phyloP scores from a whole-genome alignment of 1,139 yeast species.

The Hemisphaericaspora xylanilytica region DNA sequence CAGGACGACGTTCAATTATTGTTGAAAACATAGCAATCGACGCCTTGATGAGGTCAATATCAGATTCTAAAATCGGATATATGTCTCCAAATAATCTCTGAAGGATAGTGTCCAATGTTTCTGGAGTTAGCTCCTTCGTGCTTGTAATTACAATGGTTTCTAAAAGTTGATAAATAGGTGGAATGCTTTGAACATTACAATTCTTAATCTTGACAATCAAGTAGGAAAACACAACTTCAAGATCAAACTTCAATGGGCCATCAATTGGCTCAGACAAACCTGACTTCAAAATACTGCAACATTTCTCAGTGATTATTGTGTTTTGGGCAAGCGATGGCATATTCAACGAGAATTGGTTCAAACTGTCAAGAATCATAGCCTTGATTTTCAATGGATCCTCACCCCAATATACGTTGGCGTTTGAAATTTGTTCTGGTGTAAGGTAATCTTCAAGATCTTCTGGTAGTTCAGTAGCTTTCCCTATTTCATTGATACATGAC shows the following conservation, averaged over 20 bases:
- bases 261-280: slow-evolving; percentile 53
- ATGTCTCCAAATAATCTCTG: slow-evolving; percentile 29
- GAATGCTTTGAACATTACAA: slow-evolving; percentile 31
- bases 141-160: slow-evolving; percentile 41
- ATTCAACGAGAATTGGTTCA: slow-evolving; percentile 40
- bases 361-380: slow-evolving; percentile 35
- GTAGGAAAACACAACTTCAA: slow-evolving; percentile 43
- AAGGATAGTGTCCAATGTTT: slow-evolving; percentile 28
- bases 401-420: slow-evolving; percentile 35
- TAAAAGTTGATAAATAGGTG: slow-evolving; percentile 40
- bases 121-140: slow-evolving; percentile 25
- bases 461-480: slow-evolving; percentile 62
- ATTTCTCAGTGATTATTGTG: slow-evolving; percentile 50
- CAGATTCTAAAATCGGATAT: slow-evolving; percentile 38
- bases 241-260: slow-evolving; percentile 60
- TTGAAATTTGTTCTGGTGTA: slow-evolving; percentile 24
- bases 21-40: slow-evolving; percentile 43
- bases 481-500: slow-evolving; percentile 62
- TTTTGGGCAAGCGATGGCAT: slow-evolving; percentile 31
- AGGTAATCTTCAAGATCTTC: slow-evolving; percentile 50
- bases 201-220: slow-evolving; percentile 37
- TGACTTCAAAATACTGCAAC: slow-evolving; percentile 54
- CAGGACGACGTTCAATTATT: slow-evolving; percentile 51
- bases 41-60: slow-evolving; percentile 54
- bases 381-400: slow-evolving; percentile 45